phyloP scores from a whole-genome alignment of 768 basidiomycete species.

The Daedaleopsis nitida region DNA sequence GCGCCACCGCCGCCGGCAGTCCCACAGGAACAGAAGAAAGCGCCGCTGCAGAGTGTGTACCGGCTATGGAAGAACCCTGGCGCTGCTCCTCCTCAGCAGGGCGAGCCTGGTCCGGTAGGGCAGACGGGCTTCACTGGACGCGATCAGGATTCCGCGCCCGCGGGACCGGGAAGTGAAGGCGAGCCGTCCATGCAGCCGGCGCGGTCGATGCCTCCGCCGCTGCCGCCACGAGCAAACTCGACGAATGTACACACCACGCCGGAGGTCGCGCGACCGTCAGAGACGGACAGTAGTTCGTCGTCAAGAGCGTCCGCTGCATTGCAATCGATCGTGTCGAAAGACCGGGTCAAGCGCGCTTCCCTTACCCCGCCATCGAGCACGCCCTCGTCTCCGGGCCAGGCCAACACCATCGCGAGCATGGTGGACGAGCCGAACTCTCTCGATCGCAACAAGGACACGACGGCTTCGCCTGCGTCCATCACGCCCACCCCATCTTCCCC shows the following conservation, averaged over 20 bases:
- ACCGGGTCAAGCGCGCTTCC: conserved; percentile 31
- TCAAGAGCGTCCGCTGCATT: conserved; percentile 54
- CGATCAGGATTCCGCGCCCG: conserved; percentile 22
- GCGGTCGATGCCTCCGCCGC: conserved; percentile 39
- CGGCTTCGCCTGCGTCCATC: conserved; percentile 8
- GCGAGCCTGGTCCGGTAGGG: conserved; percentile 15
- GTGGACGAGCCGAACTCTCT: not conserved
- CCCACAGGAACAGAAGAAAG: conserved; percentile 44
- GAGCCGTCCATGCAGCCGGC: not conserved
- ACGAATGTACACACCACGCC: conserved; percentile 33
- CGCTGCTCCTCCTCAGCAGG: conserved; percentile 8
- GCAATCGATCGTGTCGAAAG: conserved; percentile 52
- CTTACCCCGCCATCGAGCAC: conserved; percentile 16
- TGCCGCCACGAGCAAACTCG: conserved; percentile 47
- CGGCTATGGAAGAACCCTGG: conserved; percentile 70
- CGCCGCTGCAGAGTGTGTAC: conserved; percentile 69
- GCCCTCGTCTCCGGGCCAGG: conserved; percentile 16
- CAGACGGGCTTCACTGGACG: conserved; percentile 24
- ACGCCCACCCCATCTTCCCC: conserved; percentile 16
- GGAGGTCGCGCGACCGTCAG: conserved; percentile 25
- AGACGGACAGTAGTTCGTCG: conserved; percentile 26
- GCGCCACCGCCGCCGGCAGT: conserved; percentile 47
- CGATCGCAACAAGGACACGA: not conserved
- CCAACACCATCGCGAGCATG: not conserved
- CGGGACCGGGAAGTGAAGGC: not conserved